These are phyloP conservation scores for Mucor racemosus DNA, from an alignment of 371 early-diverging fungal genomes.

Conservation along the genomic window DNA sequence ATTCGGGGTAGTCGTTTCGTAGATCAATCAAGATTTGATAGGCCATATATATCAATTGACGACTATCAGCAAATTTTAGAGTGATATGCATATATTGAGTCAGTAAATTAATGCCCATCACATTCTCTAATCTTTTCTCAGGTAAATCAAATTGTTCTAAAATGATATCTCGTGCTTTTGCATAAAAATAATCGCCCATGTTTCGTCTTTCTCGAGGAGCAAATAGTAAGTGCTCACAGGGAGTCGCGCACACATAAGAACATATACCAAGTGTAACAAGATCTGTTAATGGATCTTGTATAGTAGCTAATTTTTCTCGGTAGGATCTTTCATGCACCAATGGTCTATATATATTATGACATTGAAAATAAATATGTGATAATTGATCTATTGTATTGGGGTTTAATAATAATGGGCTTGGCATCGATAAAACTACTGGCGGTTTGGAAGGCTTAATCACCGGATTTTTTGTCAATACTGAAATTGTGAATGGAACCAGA, in stretches of 20 bases:
- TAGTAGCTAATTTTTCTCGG: background rate
- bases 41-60: slow-evolving; percentile 9
- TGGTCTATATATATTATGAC: slow-evolving; percentile 14
- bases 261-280: slow-evolving; percentile 18
- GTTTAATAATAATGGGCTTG: background rate
- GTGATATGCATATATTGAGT: slow-evolving; percentile 16
- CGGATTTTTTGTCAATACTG: background rate
- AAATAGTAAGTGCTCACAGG: slow-evolving; percentile 14
- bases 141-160: slow-evolving; percentile 26
- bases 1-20: background rate
- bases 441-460: background rate
- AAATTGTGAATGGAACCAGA: slow-evolving; percentile 5
- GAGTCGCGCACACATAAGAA: slow-evolving; percentile 14
- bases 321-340: slow-evolving; percentile 20
- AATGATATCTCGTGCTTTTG: slow-evolving; percentile 14
- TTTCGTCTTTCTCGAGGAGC: slow-evolving; percentile 2
- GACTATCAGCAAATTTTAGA: slow-evolving; percentile 12
- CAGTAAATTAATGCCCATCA: slow-evolving; percentile 15
- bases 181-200: slow-evolving; percentile 23
- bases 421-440: background rate
- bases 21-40: slow-evolving; percentile 24
- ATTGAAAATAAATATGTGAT: slow-evolving; percentile 14
- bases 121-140: slow-evolving; percentile 28
- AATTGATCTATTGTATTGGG: background rate
- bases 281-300: slow-evolving; percentile 8